Percentiles rank a stretch among this genome's conserved stretches.
Conservation (phyloP, 345 rosid species). For the Salix dunnii region DNA sequence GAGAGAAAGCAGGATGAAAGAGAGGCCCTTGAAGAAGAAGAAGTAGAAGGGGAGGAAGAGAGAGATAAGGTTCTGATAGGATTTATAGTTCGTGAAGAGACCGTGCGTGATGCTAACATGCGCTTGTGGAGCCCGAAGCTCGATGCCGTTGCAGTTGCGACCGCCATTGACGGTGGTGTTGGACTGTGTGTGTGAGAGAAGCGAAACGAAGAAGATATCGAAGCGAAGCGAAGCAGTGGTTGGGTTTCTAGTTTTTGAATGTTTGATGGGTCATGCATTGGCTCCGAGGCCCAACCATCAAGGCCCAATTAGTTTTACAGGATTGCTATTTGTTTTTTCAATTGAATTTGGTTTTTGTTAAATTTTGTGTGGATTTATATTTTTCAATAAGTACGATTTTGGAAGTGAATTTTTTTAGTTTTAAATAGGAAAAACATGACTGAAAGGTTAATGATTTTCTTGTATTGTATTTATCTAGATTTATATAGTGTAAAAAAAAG, state of each 20-base stretch:
- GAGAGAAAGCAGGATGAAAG: constrained; percentile 49
- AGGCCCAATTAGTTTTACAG: neutral
- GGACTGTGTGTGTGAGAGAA: neutral
- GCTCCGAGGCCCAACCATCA: neutral
- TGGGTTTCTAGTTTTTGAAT: neutral
- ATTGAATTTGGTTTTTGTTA: no score
- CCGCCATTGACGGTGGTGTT: constrained; percentile 38
- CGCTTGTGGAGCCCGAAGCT: constrained; percentile 44
- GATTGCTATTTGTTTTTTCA: no score
- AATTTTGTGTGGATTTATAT: neutral
- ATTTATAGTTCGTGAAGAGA: constrained; percentile 28
- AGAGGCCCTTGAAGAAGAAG: constrained; percentile 41
- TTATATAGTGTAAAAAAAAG: no score
- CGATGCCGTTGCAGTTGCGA: constrained; percentile 40
- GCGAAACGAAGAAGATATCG: neutral
- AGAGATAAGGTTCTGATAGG: constrained; percentile 18
- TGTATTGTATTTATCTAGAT: no score
- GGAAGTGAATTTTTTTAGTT: no score
- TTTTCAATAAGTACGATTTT: no score
- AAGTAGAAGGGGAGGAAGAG: constrained; percentile 28
- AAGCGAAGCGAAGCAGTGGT: neutral
- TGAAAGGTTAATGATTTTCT: no score
- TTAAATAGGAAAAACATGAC: no score
- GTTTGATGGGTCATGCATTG: neutral
- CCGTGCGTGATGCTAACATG: constrained; percentile 28